Evolutionary conservation across 2,329 filamentous ascomycete genomes (phyloP), one percentile per base, ranked within the genome.

Genomic region (Stromatinia cepivora): DNA sequence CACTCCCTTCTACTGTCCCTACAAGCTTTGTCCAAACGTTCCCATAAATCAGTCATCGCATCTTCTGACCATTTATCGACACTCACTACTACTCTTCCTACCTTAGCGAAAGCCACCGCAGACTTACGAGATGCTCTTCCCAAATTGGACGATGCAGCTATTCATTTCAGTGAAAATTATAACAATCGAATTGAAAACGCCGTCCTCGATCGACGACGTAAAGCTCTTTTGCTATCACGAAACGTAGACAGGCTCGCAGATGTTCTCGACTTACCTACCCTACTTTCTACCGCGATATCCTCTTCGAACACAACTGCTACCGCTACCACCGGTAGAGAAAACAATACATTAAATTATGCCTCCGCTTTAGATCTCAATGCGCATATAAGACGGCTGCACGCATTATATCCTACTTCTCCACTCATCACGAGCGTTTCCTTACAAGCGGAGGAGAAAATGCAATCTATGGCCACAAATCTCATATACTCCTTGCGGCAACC

Each of bases 231-330:
- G 31, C 84, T 98, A 22, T 88, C 92, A 25, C 87, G 92, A 61
- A 98, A 97, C 78, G 90, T 94, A 39, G 94, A 97, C 79, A 88
- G 94, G 68, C 85, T 98, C 4, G 91, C 93, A 42, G 94, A 97
- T 78, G 90, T 98, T 45, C 87, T 99, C 70, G 94, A 98, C 76
- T 86, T 99, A 42, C 95, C 95, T 0, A 89, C 91, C 0, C 82
- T 98, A 46, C 86, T 99, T 20, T 91, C 92, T 17, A 93, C 94
- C 1, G 90, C 94, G 58, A 90, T 94, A 69, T 86, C 86, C 10
- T 82, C 83, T 6, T 83, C 76, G 9, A 77, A 72, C 31, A 74
- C 70, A 4, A 81, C 85, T 25, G 62, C 84, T n/a, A 67, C 72
- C 28, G 81, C 81, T n/a, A 78, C 81, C 3, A 74, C 80, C 4